These are phyloP conservation scores for Neofusicoccum parvum DNA, from an alignment of 2,329 filamentous ascomycete genomes.

Conservation along the genomic window DNA sequence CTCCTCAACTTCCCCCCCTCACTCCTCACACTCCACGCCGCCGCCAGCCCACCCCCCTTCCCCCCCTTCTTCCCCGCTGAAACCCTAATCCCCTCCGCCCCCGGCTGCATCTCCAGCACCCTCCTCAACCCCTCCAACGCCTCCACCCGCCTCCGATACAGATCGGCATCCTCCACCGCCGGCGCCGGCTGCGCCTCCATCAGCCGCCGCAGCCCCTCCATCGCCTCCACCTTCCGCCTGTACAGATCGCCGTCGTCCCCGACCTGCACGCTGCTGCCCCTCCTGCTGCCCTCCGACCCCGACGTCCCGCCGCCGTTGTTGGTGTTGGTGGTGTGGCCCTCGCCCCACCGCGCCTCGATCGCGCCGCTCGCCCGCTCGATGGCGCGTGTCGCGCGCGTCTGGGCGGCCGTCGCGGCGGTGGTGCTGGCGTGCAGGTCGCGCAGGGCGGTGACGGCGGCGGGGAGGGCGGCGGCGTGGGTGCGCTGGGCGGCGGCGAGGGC, in stretches of 20 bases:
- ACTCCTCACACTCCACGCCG: neutral
- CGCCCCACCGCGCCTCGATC: neutral
- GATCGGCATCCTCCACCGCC: constrained; percentile 8
- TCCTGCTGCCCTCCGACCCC: no score
- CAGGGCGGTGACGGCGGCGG: constrained; percentile 24
- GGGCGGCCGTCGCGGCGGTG: constrained; percentile 24
- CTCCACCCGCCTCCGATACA: constrained; percentile 18
- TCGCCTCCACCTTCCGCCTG: constrained; percentile 20
- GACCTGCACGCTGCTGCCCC: no score
- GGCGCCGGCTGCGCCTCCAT: constrained; percentile 12
- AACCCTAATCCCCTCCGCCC: neutral
- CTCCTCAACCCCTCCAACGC: constrained; percentile 18
- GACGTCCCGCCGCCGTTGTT: no score
- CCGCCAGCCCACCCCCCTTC: neutral
- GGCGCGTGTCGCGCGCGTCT: constrained; percentile 24
- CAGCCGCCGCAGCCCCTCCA: constrained; percentile 14
- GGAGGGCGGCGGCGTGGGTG: constrained; percentile 19
- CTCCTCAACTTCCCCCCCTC: constrained; percentile 1
- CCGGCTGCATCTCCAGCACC: constrained; percentile 17
- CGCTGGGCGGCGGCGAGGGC: constrained; percentile 13
- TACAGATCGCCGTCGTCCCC: neutral
- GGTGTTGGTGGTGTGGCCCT: no score
- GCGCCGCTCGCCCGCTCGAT: neutral
- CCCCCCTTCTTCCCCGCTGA: neutral
- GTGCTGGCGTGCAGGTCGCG: constrained; percentile 18